Base-by-base conservation (phyloP, 2,329 filamentous ascomycete genomes). In the Hymenoscyphus albidus region DNA sequence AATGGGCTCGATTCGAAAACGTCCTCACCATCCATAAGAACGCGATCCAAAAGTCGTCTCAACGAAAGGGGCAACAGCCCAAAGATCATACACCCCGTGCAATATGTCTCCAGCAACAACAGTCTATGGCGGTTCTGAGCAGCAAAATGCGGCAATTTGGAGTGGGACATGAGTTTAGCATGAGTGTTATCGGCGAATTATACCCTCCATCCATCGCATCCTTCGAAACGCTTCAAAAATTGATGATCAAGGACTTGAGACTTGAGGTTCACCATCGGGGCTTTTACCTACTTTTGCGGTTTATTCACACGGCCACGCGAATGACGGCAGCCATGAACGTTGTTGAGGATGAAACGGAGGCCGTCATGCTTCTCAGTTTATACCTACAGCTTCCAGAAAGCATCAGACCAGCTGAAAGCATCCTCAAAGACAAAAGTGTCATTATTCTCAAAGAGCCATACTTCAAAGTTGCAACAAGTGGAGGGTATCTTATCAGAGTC, bases 361-460 rank as follows among this genome's bases (percentile, higher is more conserved):
- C 16, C 5, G 44, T n/a, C 6, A 18, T n/a, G 6, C n/a, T 5
- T 6, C 22, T 48, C 22, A 9, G n/a, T 48, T 10, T 48, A 22
- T 10, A 48, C 16, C n/a, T n/a, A 18, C 42, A 18, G 9, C 7
- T 18, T 48, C 42, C 42, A 16, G 10, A 16, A 9, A 10, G 9
- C 14, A n/a, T 48, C 44, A 18, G 44, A 5, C n/a, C 2, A 48
- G n/a, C 14, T n/a, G 14, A 48, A 48, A 22, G 80, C 5, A 69
- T 78, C 0, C 60, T 84, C 2, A 64, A 69, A 0, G 62, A 73
- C 5, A 74, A 75, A 1, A 74, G 72, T 13, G 69, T 80, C 0
- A 75, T 79, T 12, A 69, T 85, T 35, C 61, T 86, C 35, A 87
- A 85, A 66, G 83, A 86, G 64, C 83, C 83, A 0, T 86, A 79